Percentiles rank a stretch among this genome's conserved stretches.
Evolutionary conservation across 2,329 filamentous ascomycete genomes (phyloP).

Genomic region (Fusarium coicis): DNA sequence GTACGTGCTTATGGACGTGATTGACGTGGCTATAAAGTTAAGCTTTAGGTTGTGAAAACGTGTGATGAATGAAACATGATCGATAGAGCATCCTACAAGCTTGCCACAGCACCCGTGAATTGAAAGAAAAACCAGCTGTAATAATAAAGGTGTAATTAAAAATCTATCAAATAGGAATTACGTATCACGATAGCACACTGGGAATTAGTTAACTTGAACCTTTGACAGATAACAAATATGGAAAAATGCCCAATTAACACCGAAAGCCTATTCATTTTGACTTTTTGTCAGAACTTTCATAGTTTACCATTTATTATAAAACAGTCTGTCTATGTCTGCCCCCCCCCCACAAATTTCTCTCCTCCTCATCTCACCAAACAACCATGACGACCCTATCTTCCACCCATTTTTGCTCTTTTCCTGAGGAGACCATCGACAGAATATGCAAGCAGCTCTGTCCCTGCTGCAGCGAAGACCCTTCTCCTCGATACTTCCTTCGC

Average conservation of each 20-base stretch:
- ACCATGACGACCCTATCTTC: neutral
- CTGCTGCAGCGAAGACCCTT: neutral
- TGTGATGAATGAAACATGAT: too few relatives aligned
- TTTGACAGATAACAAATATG: neutral
- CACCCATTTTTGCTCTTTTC: neutral
- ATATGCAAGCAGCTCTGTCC: neutral
- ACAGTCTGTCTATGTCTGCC: accelerated
- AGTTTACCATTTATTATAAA: neutral
- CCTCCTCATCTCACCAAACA: neutral
- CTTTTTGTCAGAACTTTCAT: neutral
- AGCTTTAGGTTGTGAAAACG: too few relatives aligned
- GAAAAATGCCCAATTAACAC: neutral
- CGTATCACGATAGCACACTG: neutral
- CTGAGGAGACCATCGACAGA: neutral
- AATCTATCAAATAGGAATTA: too few relatives aligned
- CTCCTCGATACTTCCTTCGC: neutral
- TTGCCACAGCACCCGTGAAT: too few relatives aligned
- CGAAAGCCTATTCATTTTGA: neutral
- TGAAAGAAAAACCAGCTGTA: too few relatives aligned
- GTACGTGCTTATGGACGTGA: too few relatives aligned
- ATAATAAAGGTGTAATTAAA: too few relatives aligned
- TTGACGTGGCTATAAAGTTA: too few relatives aligned
- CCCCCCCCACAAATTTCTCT: neutral
- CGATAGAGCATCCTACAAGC: too few relatives aligned
- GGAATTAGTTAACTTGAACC: accelerated